phyloP scores from a whole-genome alignment of 345 rosid genomes.

The Gossypium ekmanianum region DNA sequence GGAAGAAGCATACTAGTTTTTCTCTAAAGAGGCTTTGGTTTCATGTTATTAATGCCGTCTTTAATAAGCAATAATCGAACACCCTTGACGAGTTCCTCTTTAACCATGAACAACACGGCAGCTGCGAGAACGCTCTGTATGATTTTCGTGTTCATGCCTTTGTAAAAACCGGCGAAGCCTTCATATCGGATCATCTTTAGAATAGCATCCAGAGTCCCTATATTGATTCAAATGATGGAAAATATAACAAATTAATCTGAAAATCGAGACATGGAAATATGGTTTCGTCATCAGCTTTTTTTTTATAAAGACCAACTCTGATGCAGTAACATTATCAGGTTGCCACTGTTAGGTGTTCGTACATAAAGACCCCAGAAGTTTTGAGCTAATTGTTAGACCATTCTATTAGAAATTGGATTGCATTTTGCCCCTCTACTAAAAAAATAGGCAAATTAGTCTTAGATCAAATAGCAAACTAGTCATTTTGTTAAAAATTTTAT shows the following conservation, averaged over 20 bases:
- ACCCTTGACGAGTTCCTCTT: conserved; percentile 87
- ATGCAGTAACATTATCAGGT: not conserved
- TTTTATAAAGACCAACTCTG: not conserved
- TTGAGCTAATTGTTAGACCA: not conserved
- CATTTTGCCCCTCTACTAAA: no score
- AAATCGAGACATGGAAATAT: not conserved
- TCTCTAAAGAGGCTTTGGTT: conserved; percentile 32
- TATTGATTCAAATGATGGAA: not conserved
- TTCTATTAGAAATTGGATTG: no score
- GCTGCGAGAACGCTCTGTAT: conserved; percentile 91
- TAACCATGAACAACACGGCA: conserved; percentile 84
- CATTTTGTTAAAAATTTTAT: no score
- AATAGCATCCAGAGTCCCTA: conserved; percentile 81
- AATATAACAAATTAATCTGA: not conserved
- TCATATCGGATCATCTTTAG: conserved; percentile 83
- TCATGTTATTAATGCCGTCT: conserved; percentile 21
- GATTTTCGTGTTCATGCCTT: conserved; percentile 92
- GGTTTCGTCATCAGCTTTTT: not conserved
- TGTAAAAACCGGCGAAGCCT: conserved; percentile 82
- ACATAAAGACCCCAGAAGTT: not conserved
- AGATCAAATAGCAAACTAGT: no score
- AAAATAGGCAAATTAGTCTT: no score
- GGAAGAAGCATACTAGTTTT: not conserved
- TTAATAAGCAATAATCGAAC: conserved; percentile 48
- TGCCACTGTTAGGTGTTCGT: not conserved